A percentile compares a stretch with the other conserved stretches of the same genome.
These are phyloP conservation scores for Eutrema salsugineum DNA, from an alignment of 441 rosid species.

Conservation along the genomic window DNA sequence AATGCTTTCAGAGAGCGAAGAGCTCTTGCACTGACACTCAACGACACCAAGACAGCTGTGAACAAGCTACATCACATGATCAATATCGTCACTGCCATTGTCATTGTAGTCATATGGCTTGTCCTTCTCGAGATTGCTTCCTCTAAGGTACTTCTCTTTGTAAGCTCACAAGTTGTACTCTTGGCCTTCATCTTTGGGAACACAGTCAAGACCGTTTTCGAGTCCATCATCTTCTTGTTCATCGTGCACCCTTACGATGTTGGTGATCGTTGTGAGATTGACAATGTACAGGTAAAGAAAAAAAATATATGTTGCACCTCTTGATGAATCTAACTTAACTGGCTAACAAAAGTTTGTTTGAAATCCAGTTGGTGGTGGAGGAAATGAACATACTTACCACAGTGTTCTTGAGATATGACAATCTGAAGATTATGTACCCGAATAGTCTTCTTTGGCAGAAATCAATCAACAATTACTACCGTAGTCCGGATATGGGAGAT, in stretches of 20 bases:
- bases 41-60: slow-evolving; percentile 89
- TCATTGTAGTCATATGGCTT: slow-evolving; percentile 59
- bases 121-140: slow-evolving; percentile 70
- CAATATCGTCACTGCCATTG: slow-evolving; percentile 37
- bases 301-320: not conserved
- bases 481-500: slow-evolving; percentile 90
- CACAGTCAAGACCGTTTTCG: slow-evolving; percentile 75
- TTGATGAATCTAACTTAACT: not conserved
- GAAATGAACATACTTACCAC: slow-evolving; percentile 90
- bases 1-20: slow-evolving; percentile 83
- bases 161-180: slow-evolving; percentile 73
- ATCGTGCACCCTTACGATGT: slow-evolving; percentile 86
- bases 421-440: slow-evolving; percentile 53
- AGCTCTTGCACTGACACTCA: slow-evolving; percentile 80
- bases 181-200: slow-evolving; percentile 82
- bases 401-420: slow-evolving; percentile 70
- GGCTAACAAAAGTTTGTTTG: not conserved
- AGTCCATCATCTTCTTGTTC: slow-evolving; percentile 79
- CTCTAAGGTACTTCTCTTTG: slow-evolving; percentile 45
- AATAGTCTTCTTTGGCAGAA: slow-evolving; percentile 64
- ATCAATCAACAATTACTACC: slow-evolving; percentile 64
- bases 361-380: slow-evolving; percentile 65
- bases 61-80: slow-evolving; percentile 66
- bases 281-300: slow-evolving; percentile 65
- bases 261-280: slow-evolving; percentile 81